These are phyloP conservation scores for Termitomyces sp. DNA, from an alignment of 768 basidiomycete genomes.

Conservation along the genomic window DNA sequence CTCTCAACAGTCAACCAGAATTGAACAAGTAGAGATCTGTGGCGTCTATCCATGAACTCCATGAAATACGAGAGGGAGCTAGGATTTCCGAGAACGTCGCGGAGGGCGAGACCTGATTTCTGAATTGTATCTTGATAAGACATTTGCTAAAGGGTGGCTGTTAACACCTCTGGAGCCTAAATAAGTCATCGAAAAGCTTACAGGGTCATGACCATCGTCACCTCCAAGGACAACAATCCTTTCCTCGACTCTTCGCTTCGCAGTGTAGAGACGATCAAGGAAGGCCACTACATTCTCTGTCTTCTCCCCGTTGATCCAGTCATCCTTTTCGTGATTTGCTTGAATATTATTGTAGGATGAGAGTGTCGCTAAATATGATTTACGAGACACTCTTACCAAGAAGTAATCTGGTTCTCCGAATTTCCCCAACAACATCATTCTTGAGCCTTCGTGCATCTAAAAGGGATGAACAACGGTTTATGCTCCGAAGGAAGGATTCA, in stretches of 20 bases:
- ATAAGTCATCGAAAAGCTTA: slow-evolving; percentile 25
- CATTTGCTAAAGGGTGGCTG: slow-evolving; percentile 23
- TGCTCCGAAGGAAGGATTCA: slow-evolving; percentile 86
- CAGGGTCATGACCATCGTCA: slow-evolving; percentile 58
- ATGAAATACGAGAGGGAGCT: slow-evolving; percentile 93
- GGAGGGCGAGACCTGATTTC: slow-evolving; percentile 54
- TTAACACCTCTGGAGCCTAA: neutral
- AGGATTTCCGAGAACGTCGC: slow-evolving; percentile 84
- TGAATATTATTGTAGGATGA: neutral
- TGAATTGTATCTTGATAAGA: slow-evolving; percentile 37
- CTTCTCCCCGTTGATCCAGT: slow-evolving; percentile 84
- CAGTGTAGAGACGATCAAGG: slow-evolving; percentile 83
- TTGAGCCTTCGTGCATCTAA: slow-evolving; percentile 87
- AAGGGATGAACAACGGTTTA: slow-evolving; percentile 75
- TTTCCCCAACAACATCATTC: slow-evolving; percentile 91
- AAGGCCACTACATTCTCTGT: slow-evolving; percentile 86
- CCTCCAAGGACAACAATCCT: slow-evolving; percentile 78
- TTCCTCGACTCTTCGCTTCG: slow-evolving; percentile 83
- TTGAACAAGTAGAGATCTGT: slow-evolving; percentile 82
- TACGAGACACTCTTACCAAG: slow-evolving; percentile 47
- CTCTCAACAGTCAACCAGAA: slow-evolving; percentile 98
- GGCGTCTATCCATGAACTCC: slow-evolving; percentile 95
- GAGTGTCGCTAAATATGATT: neutral
- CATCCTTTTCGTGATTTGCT: slow-evolving; percentile 86
- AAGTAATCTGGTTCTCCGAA: slow-evolving; percentile 70